Percentiles rank a stretch among this genome's conserved stretches.
Conservation (phyloP, 805 yeast species). For the Candida yuanshanica region DNA sequence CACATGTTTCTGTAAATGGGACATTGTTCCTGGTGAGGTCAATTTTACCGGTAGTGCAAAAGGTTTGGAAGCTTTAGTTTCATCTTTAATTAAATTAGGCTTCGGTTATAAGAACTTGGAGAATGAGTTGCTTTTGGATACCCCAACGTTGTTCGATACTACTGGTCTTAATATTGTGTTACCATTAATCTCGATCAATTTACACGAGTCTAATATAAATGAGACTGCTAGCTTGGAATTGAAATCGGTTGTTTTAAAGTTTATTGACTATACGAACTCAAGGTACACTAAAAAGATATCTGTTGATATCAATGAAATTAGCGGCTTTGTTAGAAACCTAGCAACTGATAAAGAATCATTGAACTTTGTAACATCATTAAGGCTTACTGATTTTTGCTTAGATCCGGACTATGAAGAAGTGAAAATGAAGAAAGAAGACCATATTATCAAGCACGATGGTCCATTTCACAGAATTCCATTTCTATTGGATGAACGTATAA, state of each 20-base stretch:
- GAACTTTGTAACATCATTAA: slow-evolving; percentile 50
- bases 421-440: slow-evolving; percentile 53
- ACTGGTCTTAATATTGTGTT: slow-evolving; percentile 55
- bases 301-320: slow-evolving; percentile 43
- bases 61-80: slow-evolving; percentile 38
- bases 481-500: slow-evolving; percentile 46
- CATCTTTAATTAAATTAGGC: slow-evolving; percentile 42
- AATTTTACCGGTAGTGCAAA: slow-evolving; percentile 43
- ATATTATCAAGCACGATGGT: slow-evolving; percentile 66
- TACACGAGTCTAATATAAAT: slow-evolving; percentile 30
- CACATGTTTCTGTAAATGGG: slow-evolving; percentile 90
- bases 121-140: slow-evolving; percentile 57
- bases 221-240: slow-evolving; percentile 22
- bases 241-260: slow-evolving; percentile 30
- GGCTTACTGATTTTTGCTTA: slow-evolving; percentile 53
- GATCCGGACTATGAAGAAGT: slow-evolving; percentile 42
- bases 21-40: slow-evolving; percentile 60
- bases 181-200: slow-evolving; percentile 37
- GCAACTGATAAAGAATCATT: slow-evolving; percentile 27
- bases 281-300: slow-evolving; percentile 55
- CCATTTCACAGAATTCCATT: slow-evolving; percentile 80
- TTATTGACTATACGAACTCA: slow-evolving; percentile 66
- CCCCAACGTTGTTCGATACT: slow-evolving; percentile 60
- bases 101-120: slow-evolving; percentile 72
- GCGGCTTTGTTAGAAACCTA: slow-evolving; percentile 25